Base-by-base conservation (phyloP, 148 eudicot species). In the Dysphania ambrosioides region DNA sequence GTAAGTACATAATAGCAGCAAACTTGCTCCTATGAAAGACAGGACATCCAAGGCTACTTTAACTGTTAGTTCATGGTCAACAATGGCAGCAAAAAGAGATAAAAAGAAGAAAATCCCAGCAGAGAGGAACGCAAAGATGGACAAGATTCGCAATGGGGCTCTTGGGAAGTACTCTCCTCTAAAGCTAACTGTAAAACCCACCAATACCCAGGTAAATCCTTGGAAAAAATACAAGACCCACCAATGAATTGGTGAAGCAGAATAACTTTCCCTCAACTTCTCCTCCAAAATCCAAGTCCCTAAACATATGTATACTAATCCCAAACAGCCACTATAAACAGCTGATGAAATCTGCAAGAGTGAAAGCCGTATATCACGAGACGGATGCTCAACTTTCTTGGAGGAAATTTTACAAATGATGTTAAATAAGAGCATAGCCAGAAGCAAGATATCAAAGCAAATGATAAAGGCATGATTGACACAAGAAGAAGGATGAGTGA, bases 401-500 rank as follows among this genome's bases (percentile, higher is more conserved):
- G 76, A 73, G 16, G 79, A 59, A 70, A 73, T 71, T 74, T 71
- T 89, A 66, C 75, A 72, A 64, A 85, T 57, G 70, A 89, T 30
- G 32, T 34, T 83, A 79, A 82, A 71, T 21, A 86, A 36, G 77
- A 88, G 78, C 60, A 84, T 62, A 55, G 79, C 75, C 24, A 91
- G 60, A 68, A 91, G 88, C 75, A 93, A 19, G 53, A 66, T 31
- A 76, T 93, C 91, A 27, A 88, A 86, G 74, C 84, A 65, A 65
- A 88, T 74, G 18, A 85, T 72, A 42, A 89, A 66, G 0, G 76
- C 83, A 82, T 93, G 93, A 76, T 91, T 93, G 73, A 82, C 68
- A 78, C 98, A 93, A 23, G 98, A 93, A 53, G 90, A 85, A 27
- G 93, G 93, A 49, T 73, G 30, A 26, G 77, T 81, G 65, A 91